Evolutionary conservation across 768 basidiomycete species (phyloP), one percentile per base, ranked within the genome.

Genomic region (Trichaptum fuscoviolaceum): DNA sequence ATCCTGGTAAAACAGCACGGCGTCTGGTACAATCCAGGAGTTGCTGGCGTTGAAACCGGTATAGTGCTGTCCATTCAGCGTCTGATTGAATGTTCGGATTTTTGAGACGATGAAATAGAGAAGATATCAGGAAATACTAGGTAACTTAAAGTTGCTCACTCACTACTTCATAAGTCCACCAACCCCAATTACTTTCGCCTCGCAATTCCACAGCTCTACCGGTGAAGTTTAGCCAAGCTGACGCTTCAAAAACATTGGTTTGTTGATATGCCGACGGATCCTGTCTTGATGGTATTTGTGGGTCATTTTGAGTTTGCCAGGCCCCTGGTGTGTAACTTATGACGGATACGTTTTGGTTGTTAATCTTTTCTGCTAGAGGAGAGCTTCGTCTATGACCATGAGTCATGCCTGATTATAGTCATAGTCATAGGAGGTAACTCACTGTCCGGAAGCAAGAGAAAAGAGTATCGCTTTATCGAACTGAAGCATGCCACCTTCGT

Each of bases 151-250:
- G 25, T 7, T 17, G 0, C 23, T 15, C 42, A 57, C 69, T 34
- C 67, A 76, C 75, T n/a, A 75, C 72, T 26, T 67, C 68, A 60
- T 73, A 76, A 15, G 68, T 64, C 67, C 71, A 72, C 64, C 70
- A 67, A 0, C 74, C 73, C 68, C 70, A 71, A 58, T 74, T 71
- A 23, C 70, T 66, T 1, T 69, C 69, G 10, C 69, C 69, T 35
- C 66, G 64, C 10, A 69, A 20, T 23, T 52, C 63, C 20, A 69
- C 68, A 60, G 68, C 68, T 26, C 66, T 58, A 18, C 65, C 69
- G 20, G 26, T 34, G 57, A 70, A 64, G 34, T 27, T 27, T 3
- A 69, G 30, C 12, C 69, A 65, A 18, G 68, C 69, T 18, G 35
- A 23, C 5, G 64, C n/a, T 26, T 57, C 65, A 24, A 60, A 57